Base-by-base conservation (phyloP, 225 moss, liverwort and hornwort species). In the Ulota crispa region DNA sequence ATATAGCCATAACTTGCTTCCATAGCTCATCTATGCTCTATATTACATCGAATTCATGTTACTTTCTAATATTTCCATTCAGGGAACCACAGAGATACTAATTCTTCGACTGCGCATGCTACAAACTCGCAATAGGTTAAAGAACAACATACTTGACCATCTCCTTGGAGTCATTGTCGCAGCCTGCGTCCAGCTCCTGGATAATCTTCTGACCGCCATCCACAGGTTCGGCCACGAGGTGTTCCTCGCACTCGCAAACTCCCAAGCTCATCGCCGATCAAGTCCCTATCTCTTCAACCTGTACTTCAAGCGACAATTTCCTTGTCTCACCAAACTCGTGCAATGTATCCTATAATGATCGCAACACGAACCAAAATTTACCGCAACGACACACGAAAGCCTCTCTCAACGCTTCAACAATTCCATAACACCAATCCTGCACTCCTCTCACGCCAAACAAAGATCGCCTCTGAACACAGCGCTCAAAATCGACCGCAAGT, bases 191-290 rank as follows among this genome's bases (percentile, higher is more conserved):
- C 31, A 18, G 60, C 31, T 59, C 59, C 12, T 15, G 2, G 9
- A 31, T 37, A 34, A 45, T 18, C 9, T 11, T 16, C 14, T 30
- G 26, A 76, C 63, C 16, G 27, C 24, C 11, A 64, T 64, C 78
- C 65, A 43, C 78, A 72, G 32, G 43, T n/a, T 32, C 78, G 78
- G 57, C 72, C 45, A 19, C 65, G 65, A 78, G 72, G 78, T 65
- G 78, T 14, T 72, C 78, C 78, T 83, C 77, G 37, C 70, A 63
- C 71, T 77, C 83, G 31, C 77, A 31, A 54, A 28, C 43, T 64
- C 61, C 65, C 72, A 83, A 72, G 71, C 42, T 72, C 78, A 78
- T 83, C 32, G 78, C 78, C 68, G 31, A 61, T 37, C 9, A 57
- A 75, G 19, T 52, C 64, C 28, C 26, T 64, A 5, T 31, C 13